Evolutionary conservation across 164 flowering plant species (phyloP).

Genomic region (Piper longum): DNA sequence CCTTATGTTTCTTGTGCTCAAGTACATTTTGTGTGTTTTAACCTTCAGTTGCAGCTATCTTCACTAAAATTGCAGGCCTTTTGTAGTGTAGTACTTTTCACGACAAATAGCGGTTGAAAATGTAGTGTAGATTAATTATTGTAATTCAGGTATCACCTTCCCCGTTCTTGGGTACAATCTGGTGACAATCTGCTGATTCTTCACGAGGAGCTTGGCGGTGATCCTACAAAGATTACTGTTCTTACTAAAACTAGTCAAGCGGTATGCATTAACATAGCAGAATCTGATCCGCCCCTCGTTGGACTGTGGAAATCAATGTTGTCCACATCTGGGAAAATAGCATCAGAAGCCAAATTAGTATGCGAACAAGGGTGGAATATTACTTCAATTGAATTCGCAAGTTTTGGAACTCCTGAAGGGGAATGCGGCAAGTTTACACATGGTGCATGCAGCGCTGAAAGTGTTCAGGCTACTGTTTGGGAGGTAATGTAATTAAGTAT

Average conservation of each 20-base stretch:
- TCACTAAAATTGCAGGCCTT: neutral
- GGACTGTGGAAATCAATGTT: slow-evolving; percentile 23
- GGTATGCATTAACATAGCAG: slow-evolving; percentile 35
- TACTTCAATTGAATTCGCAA: slow-evolving; percentile 36
- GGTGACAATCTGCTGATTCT: slow-evolving; percentile 41
- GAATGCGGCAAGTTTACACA: slow-evolving; percentile 29
- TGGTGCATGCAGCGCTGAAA: slow-evolving; percentile 32
- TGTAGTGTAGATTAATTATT: neutral
- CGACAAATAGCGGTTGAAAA: neutral
- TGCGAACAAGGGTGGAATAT: slow-evolving; percentile 40
- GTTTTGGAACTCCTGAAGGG: slow-evolving; percentile 49
- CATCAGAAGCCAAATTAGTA: slow-evolving; percentile 27
- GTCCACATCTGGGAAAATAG: slow-evolving; percentile 3
- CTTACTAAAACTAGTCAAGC: slow-evolving; percentile 22
- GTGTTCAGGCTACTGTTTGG: slow-evolving; percentile 16
- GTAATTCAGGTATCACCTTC: slow-evolving; percentile 45
- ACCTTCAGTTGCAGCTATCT: neutral
- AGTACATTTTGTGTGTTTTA: neutral
- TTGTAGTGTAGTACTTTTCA: neutral
- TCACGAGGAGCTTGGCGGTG: slow-evolving; percentile 55
- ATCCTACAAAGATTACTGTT: slow-evolving; percentile 41
- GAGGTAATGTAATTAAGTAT: slow-evolving; percentile 16
- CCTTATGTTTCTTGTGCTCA: neutral
- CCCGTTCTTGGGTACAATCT: slow-evolving; percentile 49
- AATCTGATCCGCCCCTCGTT: slow-evolving; percentile 35